These are phyloP conservation scores for Lactarius psammicola DNA, from an alignment of 768 basidiomycete genomes.

Conservation along the genomic window DNA sequence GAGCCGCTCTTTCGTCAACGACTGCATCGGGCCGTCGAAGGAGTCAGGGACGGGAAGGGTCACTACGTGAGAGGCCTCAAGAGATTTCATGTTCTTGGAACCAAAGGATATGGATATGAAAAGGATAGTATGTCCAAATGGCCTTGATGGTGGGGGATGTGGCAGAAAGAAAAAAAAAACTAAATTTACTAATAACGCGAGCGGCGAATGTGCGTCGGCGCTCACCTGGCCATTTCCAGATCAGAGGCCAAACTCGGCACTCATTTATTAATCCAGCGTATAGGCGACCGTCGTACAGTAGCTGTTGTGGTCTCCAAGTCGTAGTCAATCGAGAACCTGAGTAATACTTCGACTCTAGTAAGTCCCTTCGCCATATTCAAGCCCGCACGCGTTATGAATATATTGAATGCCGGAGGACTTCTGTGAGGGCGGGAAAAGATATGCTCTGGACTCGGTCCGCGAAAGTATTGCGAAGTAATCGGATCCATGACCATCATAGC, in stretches of 20 bases:
- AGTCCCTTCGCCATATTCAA: not conserved
- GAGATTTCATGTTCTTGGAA: not conserved
- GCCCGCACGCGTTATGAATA: not conserved
- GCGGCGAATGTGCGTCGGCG: conserved; percentile 6
- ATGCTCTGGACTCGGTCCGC: not conserved
- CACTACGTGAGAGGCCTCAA: not conserved
- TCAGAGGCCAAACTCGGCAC: not conserved
- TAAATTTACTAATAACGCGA: not conserved
- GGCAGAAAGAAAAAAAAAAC: not conserved
- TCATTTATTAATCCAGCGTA: not conserved
- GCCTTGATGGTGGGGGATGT: not conserved
- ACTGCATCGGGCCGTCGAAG: not conserved
- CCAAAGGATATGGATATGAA: not conserved
- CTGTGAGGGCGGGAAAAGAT: no score
- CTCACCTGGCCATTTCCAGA: not conserved
- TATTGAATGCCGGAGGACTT: not conserved
- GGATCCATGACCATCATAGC: not conserved
- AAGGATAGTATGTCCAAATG: not conserved
- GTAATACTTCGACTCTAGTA: no score
- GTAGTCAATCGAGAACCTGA: not conserved
- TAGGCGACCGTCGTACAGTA: not conserved
- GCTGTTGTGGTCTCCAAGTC: not conserved
- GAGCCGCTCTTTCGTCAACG: not conserved
- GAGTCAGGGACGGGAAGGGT: not conserved
- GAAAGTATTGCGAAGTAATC: not conserved